phyloP scores from a whole-genome alignment of 306 rosid species.

The Quercus engelmannii region DNA sequence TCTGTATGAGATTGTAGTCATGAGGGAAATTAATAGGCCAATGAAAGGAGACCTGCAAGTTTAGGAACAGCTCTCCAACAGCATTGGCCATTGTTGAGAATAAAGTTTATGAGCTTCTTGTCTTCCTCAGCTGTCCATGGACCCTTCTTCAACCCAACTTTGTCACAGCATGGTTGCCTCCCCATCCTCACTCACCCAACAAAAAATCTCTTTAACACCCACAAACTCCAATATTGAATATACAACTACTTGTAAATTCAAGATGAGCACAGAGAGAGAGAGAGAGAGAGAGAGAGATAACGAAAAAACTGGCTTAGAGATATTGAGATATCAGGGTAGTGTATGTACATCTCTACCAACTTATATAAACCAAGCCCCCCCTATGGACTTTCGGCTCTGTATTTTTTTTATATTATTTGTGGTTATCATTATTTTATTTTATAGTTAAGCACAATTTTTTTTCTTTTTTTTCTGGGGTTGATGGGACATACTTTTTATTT shows the following conservation, averaged over 20 bases:
- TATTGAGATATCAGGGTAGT: constrained; percentile 20
- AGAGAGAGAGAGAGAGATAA: not conserved
- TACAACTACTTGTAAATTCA: not conserved
- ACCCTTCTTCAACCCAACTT: constrained; percentile 94
- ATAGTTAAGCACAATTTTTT: not conserved
- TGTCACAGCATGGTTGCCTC: constrained; percentile 98
- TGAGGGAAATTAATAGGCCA: not conserved
- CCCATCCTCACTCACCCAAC: constrained; percentile 48
- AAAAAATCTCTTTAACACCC: not conserved
- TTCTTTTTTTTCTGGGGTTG: too few relatives aligned
- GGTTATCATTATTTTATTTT: not conserved
- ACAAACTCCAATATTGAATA: not conserved
- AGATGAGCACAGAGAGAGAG: not conserved
- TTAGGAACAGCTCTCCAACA: constrained; percentile 99
- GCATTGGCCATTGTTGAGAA: constrained; percentile 87
- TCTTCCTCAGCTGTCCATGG: constrained; percentile 94
- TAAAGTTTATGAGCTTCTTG: constrained; percentile 84
- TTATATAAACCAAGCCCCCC: constrained; percentile 22
- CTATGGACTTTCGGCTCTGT: not conserved
- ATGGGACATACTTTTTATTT: too few relatives aligned
- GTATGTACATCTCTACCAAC: constrained; percentile 44
- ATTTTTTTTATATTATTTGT: not conserved
- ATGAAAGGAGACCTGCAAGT: constrained; percentile 61
- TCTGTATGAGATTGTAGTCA: not conserved
- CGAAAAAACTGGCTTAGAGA: not conserved